Conservation (phyloP, 1,139 yeast species). For the Debaryomyces udenii region DNA sequence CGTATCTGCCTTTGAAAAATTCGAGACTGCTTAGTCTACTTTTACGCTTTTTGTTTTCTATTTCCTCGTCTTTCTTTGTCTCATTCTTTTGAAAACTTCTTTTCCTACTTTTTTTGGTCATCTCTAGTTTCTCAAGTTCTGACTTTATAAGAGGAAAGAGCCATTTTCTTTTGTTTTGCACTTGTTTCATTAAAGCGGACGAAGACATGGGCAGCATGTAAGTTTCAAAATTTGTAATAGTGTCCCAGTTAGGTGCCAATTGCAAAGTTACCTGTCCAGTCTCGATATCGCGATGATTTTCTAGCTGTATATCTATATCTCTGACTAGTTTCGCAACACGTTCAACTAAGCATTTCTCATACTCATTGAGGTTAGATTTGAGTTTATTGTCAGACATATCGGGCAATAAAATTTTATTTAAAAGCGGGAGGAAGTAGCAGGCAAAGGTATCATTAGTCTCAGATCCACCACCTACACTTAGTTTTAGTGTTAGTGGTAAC, state of each 20-base stretch:
- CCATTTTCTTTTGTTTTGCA: conserved; percentile 35
- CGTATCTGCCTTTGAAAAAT: conserved; percentile 45
- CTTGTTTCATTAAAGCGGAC: conserved; percentile 22
- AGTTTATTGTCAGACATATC: conserved; percentile 33
- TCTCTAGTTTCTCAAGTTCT: conserved; percentile 42
- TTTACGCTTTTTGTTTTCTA: conserved; percentile 29
- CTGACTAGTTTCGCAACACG: conserved; percentile 32
- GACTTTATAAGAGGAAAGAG: conserved; percentile 42
- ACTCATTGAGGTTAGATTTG: conserved; percentile 26
- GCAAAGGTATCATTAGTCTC: conserved; percentile 32
- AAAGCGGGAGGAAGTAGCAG: conserved; percentile 45
- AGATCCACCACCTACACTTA: conserved; percentile 33
- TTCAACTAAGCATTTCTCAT: conserved; percentile 31
- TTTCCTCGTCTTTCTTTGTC: conserved; percentile 22
- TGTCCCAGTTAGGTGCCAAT: conserved; percentile 41
- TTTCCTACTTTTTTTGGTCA: conserved; percentile 29
- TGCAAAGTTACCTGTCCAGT: conserved; percentile 34
- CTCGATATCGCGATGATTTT: conserved; percentile 37
- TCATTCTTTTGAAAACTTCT: conserved; percentile 25
- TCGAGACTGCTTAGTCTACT: conserved; percentile 36
- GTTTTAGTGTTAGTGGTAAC: conserved; percentile 31
- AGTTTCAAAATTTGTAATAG: conserved; percentile 31
- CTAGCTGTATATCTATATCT: conserved; percentile 33
- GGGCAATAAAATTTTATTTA: conserved; percentile 51
- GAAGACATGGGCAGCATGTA: conserved; percentile 22